These are phyloP conservation scores for Colletotrichum cordylinicola DNA, from an alignment of 2,329 filamentous ascomycete species.

Conservation along the genomic window DNA sequence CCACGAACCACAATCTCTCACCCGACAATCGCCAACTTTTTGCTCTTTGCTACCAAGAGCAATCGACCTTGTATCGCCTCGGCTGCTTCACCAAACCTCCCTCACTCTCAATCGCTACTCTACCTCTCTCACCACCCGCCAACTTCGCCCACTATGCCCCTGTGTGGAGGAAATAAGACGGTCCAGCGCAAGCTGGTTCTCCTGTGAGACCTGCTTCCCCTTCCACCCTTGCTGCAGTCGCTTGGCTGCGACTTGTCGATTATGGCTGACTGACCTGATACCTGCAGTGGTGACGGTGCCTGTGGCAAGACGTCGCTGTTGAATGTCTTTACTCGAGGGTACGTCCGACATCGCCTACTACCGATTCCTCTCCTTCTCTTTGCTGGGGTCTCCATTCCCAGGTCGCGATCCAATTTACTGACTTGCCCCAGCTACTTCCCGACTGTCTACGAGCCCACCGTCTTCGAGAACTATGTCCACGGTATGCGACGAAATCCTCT, in stretches of 20 bases:
- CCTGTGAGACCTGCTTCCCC: slow-evolving; percentile 64
- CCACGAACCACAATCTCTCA: neutral
- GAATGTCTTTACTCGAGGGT: slow-evolving; percentile 99
- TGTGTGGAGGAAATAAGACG: slow-evolving; percentile 78
- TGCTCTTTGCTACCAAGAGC: neutral
- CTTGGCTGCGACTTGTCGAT: neutral
- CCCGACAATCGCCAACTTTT: neutral
- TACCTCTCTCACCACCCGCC: neutral
- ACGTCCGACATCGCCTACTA: slow-evolving; percentile 37
- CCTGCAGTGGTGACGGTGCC: slow-evolving; percentile 84
- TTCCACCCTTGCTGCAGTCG: slow-evolving; percentile 7
- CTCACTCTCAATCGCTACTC: neutral
- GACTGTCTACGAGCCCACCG: slow-evolving; percentile 97
- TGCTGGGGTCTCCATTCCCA: neutral
- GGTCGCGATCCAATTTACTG: neutral
- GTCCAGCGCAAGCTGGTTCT: slow-evolving; percentile 97
- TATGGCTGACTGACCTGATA: slow-evolving; percentile 9
- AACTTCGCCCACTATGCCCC: slow-evolving; percentile 21
- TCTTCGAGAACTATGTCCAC: slow-evolving; percentile 99
- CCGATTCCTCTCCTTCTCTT: neutral
- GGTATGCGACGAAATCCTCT: slow-evolving; percentile 58
- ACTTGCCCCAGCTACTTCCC: slow-evolving; percentile 78
- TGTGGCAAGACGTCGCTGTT: slow-evolving; percentile 96
- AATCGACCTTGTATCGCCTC: neutral
- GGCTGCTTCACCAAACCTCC: neutral